Evolutionary conservation across 176 grass and related monocot genomes (phyloP).

Genomic region (Juncus inflexus): DNA sequence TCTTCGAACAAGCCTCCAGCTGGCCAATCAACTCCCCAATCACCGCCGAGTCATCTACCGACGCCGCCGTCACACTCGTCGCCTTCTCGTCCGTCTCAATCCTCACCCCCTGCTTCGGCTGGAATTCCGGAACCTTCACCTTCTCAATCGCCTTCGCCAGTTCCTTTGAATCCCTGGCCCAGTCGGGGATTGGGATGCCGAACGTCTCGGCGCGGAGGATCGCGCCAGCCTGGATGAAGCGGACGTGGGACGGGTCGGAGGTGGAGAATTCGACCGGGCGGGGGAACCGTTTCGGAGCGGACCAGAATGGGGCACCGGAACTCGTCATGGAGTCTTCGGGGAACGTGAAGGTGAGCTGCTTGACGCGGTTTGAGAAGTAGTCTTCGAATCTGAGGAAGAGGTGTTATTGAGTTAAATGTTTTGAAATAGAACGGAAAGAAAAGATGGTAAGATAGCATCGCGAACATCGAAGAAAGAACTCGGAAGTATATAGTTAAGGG

Average conservation of each 20-base stretch:
- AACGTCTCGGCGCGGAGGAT: conserved; percentile 74
- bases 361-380: conserved; percentile 75
- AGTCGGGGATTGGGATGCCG: conserved; percentile 58
- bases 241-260: conserved; percentile 42
- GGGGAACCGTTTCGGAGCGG: conserved; percentile 72
- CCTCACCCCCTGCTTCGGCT: conserved; percentile 57
- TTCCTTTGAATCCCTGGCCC: conserved; percentile 45
- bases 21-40: conserved; percentile 61
- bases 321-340: conserved; percentile 72
- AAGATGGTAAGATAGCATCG: background rate
- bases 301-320: conserved; percentile 66
- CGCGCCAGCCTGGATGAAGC: conserved; percentile 63
- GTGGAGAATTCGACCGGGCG: conserved; percentile 53
- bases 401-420: background rate
- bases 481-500: no score
- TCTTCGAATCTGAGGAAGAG: conserved; percentile 61
- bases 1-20: conserved; percentile 55
- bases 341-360: conserved; percentile 83
- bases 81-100: conserved; percentile 73
- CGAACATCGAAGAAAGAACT: no score
- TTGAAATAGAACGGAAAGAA: conserved; percentile 5
- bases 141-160: conserved; percentile 47
- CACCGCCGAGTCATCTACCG: conserved; percentile 55
- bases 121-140: conserved; percentile 48
- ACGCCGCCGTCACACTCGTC: conserved; percentile 44